Evolutionary conservation across 75 land plant species (phyloP), one percentile per base, ranked within the genome.

Genomic region (Selaginella moellendorffii): DNA sequence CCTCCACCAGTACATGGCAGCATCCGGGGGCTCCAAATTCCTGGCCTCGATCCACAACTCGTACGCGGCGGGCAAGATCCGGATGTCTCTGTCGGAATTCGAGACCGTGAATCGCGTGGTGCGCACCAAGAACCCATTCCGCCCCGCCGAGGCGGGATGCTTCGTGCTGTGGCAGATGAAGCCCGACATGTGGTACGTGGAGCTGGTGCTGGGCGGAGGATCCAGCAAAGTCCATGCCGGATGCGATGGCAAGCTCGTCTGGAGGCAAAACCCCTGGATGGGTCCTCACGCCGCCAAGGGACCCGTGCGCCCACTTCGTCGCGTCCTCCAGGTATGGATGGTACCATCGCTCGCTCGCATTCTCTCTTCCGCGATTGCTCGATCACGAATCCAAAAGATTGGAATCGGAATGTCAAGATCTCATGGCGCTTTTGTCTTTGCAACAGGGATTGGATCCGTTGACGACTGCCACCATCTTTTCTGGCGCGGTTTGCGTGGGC

Each of bases 1-100:
- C 1, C 79, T 88, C 54, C 86, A 80, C 26, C 95, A 88, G 63
- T 88, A 88, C 72, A 51, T 83, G 9, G 95, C 95, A 0, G 95
- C 89, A 18, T 82, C 84, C 0, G 89, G 95, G 30, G 89, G 91
- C 22, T 65, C 54, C 31, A 56, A 73, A 36, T 77, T 80, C 9
- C 60, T 81, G 29, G 73, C 29, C 29, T 72, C 82, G 30, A 71
- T 85, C 25, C 29, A 69, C 30, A 88, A 83, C 73, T 78, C 82
- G 73, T 85, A 86, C 68, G 80, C 73, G 1, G 66, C 74, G 0
- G 95, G 95, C 30, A 74, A 75, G 65, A 80, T 83, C 30, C 78
- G 62, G 68, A 77, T 88, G 71, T 22, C 69, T 0, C 66, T 79
- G 0, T 75, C 90, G 12, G 80, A 79, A 27, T 77, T 72, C 64